phyloP scores from a whole-genome alignment of 495 filamentous ascomycete species.

The Neurospora sp. region DNA sequence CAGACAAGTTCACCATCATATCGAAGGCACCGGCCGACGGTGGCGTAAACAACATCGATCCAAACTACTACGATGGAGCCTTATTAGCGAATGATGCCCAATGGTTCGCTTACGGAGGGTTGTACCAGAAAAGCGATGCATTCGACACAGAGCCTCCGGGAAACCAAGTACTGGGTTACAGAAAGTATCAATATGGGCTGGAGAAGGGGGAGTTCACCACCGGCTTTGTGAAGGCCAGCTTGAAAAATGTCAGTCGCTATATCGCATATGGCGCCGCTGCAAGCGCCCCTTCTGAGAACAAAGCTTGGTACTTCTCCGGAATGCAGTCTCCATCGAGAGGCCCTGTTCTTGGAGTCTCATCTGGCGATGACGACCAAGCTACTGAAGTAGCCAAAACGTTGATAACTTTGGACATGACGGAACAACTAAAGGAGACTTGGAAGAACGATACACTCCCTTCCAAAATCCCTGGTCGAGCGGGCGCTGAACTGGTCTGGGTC shows the following conservation, averaged over 20 bases:
- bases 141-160: slow-evolving; percentile 19
- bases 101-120: slow-evolving; percentile 45
- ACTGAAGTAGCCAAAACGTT: slow-evolving; percentile 36
- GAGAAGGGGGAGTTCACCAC: slow-evolving; percentile 27
- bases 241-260: slow-evolving; percentile 47
- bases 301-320: slow-evolving; percentile 63
- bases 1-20: slow-evolving; percentile 35
- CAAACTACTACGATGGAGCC: slow-evolving; percentile 50
- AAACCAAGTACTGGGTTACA: slow-evolving; percentile 38
- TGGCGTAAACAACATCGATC: slow-evolving; percentile 45
- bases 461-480: slow-evolving; percentile 43
- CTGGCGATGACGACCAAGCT: slow-evolving; percentile 27
- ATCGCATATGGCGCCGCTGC: slow-evolving; percentile 54
- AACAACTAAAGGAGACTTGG: slow-evolving; percentile 42
- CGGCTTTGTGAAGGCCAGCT: slow-evolving; percentile 26
- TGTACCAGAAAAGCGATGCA: slow-evolving; percentile 12
- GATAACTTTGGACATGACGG: slow-evolving; percentile 51
- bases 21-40: slow-evolving; percentile 32
- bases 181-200: slow-evolving; percentile 39
- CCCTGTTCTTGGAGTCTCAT: slow-evolving; percentile 10
- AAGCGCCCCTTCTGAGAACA: slow-evolving; percentile 60
- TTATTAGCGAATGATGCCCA: slow-evolving; percentile 58
- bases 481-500: slow-evolving; percentile 59
- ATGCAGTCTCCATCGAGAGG: slow-evolving; percentile 22
- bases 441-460: slow-evolving; percentile 43